Conservation (phyloP, 2,329 filamentous ascomycete genomes). For the Alternaria sp. region DNA sequence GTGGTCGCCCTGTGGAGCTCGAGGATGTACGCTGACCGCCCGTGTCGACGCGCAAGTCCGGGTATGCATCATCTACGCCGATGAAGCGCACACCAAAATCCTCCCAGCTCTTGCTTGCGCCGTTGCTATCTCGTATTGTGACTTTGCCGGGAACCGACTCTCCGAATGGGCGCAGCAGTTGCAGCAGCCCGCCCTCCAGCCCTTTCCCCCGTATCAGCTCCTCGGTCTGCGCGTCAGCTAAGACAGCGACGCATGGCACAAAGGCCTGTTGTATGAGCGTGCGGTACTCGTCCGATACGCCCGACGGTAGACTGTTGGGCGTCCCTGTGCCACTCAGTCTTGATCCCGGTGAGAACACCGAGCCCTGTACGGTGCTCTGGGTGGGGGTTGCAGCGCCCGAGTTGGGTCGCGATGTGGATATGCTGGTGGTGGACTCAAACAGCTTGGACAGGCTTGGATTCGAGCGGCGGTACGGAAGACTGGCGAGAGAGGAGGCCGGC, state of each 20-base stretch:
- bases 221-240: conserved; percentile 87
- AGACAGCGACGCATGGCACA: conserved; percentile 86
- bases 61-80: conserved; percentile 66
- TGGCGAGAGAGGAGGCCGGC: conserved; percentile 67
- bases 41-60: conserved; percentile 47
- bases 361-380: conserved; percentile 44
- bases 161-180: conserved; percentile 88
- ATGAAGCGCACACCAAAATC: conserved; percentile 91
- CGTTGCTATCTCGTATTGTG: conserved; percentile 87
- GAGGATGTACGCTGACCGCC: conserved; percentile 34
- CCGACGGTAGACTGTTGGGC: conserved; percentile 52
- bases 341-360: conserved; percentile 56
- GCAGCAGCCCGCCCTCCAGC: conserved; percentile 80
- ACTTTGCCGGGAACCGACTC: conserved; percentile 88
- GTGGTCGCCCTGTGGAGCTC: conserved; percentile 43
- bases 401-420: conserved; percentile 52
- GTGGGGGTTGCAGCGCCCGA: conserved; percentile 56
- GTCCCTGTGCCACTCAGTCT: conserved; percentile 48
- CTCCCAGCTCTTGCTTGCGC: conserved; percentile 81
- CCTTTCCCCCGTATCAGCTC: conserved; percentile 83
- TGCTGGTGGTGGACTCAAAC: conserved; percentile 60
- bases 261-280: conserved; percentile 82
- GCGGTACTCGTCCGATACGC: conserved; percentile 62
- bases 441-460: conserved; percentile 62
- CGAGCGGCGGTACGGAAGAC: conserved; percentile 62